A percentile compares a stretch with the other conserved stretches of the same genome.
Conservation (phyloP, 1,139 yeast genomes). For the Candida freyschussii region DNA sequence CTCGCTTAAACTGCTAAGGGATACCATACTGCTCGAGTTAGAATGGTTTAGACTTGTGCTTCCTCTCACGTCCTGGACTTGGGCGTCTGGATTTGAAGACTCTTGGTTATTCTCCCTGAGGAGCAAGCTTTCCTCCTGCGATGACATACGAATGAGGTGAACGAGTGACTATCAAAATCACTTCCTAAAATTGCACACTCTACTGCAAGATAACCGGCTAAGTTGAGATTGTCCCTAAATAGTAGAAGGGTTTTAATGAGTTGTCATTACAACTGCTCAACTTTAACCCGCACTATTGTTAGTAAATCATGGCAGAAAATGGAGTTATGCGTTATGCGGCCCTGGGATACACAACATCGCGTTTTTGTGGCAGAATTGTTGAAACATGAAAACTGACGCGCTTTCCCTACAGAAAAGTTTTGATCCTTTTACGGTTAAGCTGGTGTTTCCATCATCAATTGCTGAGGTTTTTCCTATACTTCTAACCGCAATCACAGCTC, state of each 20-base stretch:
- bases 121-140: background rate
- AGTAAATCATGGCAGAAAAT: background rate
- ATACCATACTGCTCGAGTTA: slow-evolving; percentile 12
- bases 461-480: background rate
- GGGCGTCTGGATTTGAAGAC: background rate
- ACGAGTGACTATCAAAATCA: background rate
- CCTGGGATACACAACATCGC: too few relatives aligned
- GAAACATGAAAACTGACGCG: too few relatives aligned
- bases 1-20: slow-evolving; percentile 11
- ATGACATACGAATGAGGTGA: background rate
- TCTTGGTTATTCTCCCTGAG: too few relatives aligned
- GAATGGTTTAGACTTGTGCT: too few relatives aligned
- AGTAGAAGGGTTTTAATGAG: background rate
- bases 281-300: background rate
- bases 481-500: background rate
- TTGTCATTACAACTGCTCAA: background rate
- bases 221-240: background rate
- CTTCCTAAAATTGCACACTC: too few relatives aligned
- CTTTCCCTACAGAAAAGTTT: too few relatives aligned
- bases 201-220: too few relatives aligned
- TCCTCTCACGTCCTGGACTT: background rate
- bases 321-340: too few relatives aligned
- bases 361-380: too few relatives aligned
- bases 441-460: too few relatives aligned
- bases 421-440: too few relatives aligned